phyloP scores from a whole-genome alignment of 148 eudicot genomes.

The Dianthus caryophyllus region DNA sequence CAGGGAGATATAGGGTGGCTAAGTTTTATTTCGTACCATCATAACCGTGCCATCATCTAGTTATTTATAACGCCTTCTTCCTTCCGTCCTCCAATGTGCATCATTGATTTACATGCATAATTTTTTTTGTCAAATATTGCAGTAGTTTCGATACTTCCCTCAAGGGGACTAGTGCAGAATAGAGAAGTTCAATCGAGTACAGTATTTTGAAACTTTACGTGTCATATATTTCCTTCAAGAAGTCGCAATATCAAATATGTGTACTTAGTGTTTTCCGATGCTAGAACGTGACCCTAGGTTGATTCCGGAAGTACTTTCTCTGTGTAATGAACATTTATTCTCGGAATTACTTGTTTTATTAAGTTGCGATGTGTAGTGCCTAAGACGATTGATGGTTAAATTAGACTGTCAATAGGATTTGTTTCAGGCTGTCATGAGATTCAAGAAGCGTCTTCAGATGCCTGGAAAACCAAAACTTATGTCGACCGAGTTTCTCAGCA shows the following conservation, averaged over 20 bases:
- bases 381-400: not conserved
- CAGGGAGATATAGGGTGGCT: constrained; percentile 26
- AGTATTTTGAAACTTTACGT: no score
- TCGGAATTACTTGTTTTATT: no score
- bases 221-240: not conserved
- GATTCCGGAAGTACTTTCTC: not conserved
- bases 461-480: not conserved
- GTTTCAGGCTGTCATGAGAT: not conserved
- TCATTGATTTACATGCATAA: not conserved
- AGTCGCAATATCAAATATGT: not conserved
- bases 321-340: not conserved
- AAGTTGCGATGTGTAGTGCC: not conserved
- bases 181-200: no score
- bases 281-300: not conserved
- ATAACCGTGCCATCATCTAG: not conserved
- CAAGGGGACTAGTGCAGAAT: no score
- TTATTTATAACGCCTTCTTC: not conserved
- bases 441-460: not conserved
- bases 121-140: not conserved
- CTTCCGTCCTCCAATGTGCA: not conserved
- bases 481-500: not conserved
- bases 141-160: not conserved
- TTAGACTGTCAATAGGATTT: not conserved
- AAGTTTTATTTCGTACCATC: constrained; percentile 14
- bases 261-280: not conserved